Evolutionary conservation across 163 green algal species (phyloP).

Genomic region (Smithsoniella earleae): DNA sequence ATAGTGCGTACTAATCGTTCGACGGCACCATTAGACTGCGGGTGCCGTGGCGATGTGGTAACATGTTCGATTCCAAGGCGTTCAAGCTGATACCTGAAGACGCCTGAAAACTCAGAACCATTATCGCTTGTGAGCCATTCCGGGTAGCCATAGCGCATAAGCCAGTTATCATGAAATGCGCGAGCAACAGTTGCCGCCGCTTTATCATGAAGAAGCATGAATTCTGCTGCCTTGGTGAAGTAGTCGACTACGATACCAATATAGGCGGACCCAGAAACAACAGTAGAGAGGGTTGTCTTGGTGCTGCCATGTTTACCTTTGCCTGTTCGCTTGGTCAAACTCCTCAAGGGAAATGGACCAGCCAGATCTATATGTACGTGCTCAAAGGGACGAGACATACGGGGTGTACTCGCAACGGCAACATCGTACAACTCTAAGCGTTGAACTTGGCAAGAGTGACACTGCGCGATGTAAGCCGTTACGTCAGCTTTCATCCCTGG

Average conservation of each 20-base stretch:
- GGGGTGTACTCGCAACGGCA: constrained; percentile 26
- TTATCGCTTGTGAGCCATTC: constrained; percentile 12
- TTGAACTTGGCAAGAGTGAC: constrained; percentile 33
- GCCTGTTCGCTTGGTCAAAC: not conserved
- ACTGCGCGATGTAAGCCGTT: constrained; percentile 3
- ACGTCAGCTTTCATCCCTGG: constrained; percentile 27
- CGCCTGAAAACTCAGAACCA: constrained; percentile 1
- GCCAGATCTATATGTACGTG: constrained; percentile 36
- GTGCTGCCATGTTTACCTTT: not conserved
- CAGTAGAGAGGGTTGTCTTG: not conserved
- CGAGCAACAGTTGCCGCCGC: not conserved
- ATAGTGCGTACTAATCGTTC: constrained; percentile 21
- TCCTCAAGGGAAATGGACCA: constrained; percentile 30
- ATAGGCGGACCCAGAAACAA: not conserved
- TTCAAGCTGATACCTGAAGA: constrained; percentile 17
- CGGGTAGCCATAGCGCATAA: constrained; percentile 5
- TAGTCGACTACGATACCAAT: constrained; percentile 10
- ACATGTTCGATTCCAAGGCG: not conserved
- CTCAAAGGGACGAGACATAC: constrained; percentile 31
- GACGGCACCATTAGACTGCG: not conserved
- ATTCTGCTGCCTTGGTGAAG: constrained; percentile 26
- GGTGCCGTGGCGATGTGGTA: not conserved
- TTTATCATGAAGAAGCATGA: not conserved
- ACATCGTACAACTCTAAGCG: constrained; percentile 23
- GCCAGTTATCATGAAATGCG: not conserved